A percentile compares a stretch with the other conserved stretches of the same genome.
Conservation (phyloP, 352 stramenopile species). For the Globisporangium megalacanthum region DNA sequence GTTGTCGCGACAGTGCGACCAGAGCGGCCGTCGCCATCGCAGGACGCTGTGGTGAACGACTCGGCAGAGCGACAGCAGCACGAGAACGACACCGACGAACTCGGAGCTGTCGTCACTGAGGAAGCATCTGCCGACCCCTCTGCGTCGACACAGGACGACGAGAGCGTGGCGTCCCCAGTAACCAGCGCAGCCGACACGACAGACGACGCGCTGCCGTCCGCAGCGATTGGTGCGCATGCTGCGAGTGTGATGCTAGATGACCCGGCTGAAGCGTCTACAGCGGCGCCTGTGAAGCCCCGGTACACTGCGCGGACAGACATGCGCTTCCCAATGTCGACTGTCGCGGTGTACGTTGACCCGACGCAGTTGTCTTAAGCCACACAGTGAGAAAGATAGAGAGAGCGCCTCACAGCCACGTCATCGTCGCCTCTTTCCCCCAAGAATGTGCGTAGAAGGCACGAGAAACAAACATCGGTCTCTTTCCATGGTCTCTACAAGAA, state of each 20-base stretch:
- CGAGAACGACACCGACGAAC: not conserved
- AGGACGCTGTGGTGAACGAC: not conserved
- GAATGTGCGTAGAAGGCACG: no score
- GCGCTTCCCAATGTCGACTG: slow-evolving; percentile 74
- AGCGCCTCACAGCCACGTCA: not conserved
- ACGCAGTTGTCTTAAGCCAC: slow-evolving; percentile 14
- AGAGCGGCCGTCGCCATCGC: slow-evolving; percentile 2
- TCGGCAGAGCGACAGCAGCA: not conserved
- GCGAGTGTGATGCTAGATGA: slow-evolving; percentile 7
- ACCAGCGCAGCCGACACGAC: no score
- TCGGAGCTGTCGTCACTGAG: no score
- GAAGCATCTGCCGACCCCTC: no score
- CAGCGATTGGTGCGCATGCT: not conserved
- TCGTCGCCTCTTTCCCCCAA: no score
- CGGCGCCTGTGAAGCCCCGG: slow-evolving; percentile 22
- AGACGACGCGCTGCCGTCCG: no score
- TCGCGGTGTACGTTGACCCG: slow-evolving; percentile 55
- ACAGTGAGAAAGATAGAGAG: not conserved
- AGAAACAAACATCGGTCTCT: no score
- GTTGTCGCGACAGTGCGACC: slow-evolving; percentile 8
- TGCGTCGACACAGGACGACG: no score
- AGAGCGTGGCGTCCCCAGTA: no score
- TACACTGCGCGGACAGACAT: slow-evolving; percentile 53
- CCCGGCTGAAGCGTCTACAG: not conserved
- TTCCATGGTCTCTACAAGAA: no score